phyloP scores from a whole-genome alignment of 177 flowering plant genomes.

The Vitis hybrid region DNA sequence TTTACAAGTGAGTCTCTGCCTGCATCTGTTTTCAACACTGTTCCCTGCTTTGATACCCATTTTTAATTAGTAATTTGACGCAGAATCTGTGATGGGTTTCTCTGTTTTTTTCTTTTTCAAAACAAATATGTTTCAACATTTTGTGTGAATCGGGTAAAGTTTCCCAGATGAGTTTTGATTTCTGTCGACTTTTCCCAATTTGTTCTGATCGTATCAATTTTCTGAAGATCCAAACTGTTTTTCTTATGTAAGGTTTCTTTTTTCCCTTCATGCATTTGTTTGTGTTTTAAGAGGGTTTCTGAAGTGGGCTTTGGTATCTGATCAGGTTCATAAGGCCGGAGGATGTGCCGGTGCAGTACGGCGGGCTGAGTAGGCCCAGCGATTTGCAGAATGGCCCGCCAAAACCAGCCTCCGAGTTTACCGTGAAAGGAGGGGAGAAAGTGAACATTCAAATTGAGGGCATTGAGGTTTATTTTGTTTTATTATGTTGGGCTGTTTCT shows the following conservation, averaged over 20 bases:
- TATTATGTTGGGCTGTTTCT: too few relatives aligned
- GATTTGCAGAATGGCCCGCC: slow-evolving; percentile 66
- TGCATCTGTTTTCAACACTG: neutral
- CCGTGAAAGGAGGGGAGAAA: slow-evolving; percentile 92
- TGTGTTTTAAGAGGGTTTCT: slow-evolving; percentile 1
- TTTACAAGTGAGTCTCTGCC: slow-evolving; percentile 63
- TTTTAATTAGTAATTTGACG: neutral
- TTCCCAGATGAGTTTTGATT: neutral
- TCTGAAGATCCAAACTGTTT: neutral
- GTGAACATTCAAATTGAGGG: slow-evolving; percentile 98
- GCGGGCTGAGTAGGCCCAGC: slow-evolving; percentile 79
- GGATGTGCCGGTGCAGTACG: slow-evolving; percentile 87
- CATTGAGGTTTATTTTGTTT: slow-evolving; percentile 59
- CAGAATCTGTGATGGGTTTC: slow-evolving; percentile 1
- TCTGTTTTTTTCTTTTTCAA: neutral
- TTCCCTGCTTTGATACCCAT: neutral
- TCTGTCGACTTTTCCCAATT: neutral
- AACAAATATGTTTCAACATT: neutral
- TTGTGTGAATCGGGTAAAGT: neutral
- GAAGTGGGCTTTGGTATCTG: neutral
- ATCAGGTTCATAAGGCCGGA: slow-evolving; percentile 86
- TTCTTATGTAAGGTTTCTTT: neutral
- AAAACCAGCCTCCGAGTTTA: slow-evolving; percentile 94
- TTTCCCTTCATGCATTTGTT: neutral
- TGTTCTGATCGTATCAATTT: neutral